Base-by-base conservation (phyloP, 2,329 filamentous ascomycete species). In the Aschersonia sp. region DNA sequence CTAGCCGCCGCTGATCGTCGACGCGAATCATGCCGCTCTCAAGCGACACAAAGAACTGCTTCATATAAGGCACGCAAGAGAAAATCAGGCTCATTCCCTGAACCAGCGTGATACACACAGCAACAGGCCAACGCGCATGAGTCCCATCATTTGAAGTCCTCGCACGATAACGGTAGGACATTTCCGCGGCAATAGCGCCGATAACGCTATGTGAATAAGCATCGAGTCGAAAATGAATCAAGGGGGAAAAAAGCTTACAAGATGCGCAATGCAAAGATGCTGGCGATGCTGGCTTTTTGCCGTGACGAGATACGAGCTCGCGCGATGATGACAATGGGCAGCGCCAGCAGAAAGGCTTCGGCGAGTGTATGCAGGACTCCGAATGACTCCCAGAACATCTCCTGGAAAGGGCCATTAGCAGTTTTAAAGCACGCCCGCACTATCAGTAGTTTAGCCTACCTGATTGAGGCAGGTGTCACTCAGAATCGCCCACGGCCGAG, bases 21-120 rank as follows among this genome's bases (percentile, higher is more conserved):
- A 47, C 39, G 45, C 45, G 45, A 12, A 47, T 47, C 39, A 41
- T 41, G 30, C 45, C 45, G 8, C 11, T 22, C 37, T 47, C 45
- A 5, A 47, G 45, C 6, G 35, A 14, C 2, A 9, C n/a, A 22
- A 47, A 42, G 45, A 47, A 47, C 6, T 12, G 45, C 31, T 47
- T 47, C 14, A 47, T 14, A 4, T 43, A 47, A 7, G 45, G 45
- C n/a, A 41, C n/a, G 6, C 45, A 47, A 11, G 39, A 35, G 37
- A 40, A 41, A 6, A 47, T 39, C n/a, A 47, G 42, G 39, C 5
- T 42, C 12, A 47, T 7, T 22, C 39, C 42, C 39, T 47, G 45
- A 11, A 47, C 45, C n/a, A 43, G 12, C 12, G 6, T 5, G 12
- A 12, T 12, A 4, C 11, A 14, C 10, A 47, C 45, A 12, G 29